These are phyloP conservation scores for Ambrosiella xylebori DNA, from an alignment of 2,329 filamentous ascomycete genomes.

Conservation along the genomic window DNA sequence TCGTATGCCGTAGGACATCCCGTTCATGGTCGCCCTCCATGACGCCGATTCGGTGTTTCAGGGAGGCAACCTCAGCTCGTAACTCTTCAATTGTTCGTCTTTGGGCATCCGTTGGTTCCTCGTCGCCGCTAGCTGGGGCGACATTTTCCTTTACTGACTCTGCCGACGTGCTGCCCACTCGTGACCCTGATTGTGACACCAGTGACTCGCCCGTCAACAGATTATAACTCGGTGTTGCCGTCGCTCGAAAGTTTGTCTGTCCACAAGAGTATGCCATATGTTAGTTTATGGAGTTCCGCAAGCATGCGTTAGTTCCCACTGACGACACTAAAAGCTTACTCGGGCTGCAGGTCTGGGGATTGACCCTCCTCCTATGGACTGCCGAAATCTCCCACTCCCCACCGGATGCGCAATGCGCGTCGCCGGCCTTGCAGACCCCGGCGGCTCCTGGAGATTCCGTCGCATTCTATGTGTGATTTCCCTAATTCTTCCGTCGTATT, in stretches of 20 bases:
- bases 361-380: conserved; percentile 7
- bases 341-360: conserved; percentile 7
- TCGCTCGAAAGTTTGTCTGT: conserved; percentile 8
- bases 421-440: conserved; percentile 10
- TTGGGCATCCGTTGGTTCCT: conserved; percentile 34
- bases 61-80: conserved; percentile 72
- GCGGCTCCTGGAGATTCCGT: conserved; percentile 7
- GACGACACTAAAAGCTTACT: background rate
- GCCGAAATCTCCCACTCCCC: conserved; percentile 7
- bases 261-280: background rate
- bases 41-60: conserved; percentile 76
- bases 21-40: conserved; percentile 79
- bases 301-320: no score
- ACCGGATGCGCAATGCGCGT: conserved; percentile 10
- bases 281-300: background rate
- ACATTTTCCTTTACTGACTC: conserved; percentile 45
- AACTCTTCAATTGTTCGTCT: conserved; percentile 53
- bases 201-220: conserved; percentile 33
- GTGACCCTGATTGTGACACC: conserved; percentile 22
- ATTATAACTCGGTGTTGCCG: conserved; percentile 33
- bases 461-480: conserved; percentile 4
- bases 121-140: conserved; percentile 39
- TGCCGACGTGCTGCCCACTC: conserved; percentile 31
- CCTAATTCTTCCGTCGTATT: background rate
- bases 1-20: conserved; percentile 57